Conservation (phyloP, 805 yeast genomes). For the Komagataella populi region DNA sequence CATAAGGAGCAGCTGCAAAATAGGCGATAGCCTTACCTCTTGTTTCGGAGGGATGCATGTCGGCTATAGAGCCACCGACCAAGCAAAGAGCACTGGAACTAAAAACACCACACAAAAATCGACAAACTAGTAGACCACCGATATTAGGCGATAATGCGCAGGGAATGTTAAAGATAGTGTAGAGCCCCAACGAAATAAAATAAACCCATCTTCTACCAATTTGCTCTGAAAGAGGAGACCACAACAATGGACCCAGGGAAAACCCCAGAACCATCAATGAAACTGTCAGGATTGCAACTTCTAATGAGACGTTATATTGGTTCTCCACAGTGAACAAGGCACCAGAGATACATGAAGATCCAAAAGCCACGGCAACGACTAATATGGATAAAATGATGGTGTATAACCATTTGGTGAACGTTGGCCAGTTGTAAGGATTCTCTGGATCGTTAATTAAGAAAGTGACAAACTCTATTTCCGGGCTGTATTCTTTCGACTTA, state of each 20-base stretch:
- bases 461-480: conserved; percentile 75
- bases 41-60: conserved; percentile 67
- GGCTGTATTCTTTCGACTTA: conserved; percentile 28
- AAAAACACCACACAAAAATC: conserved; percentile 82
- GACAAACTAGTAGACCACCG: conserved; percentile 66
- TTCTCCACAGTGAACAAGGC: conserved; percentile 59
- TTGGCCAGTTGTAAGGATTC: conserved; percentile 81
- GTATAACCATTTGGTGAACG: conserved; percentile 41
- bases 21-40: conserved; percentile 86
- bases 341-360: conserved; percentile 84
- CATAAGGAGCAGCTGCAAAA: conserved; percentile 85
- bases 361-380: conserved; percentile 86
- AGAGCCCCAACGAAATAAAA: conserved; percentile 58
- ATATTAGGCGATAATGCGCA: conserved; percentile 77
- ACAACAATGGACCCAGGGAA: conserved; percentile 72
- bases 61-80: conserved; percentile 88
- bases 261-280: conserved; percentile 87
- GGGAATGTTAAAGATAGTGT: conserved; percentile 73
- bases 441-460: conserved; percentile 70
- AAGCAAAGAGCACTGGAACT: conserved; percentile 71
- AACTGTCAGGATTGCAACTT: conserved; percentile 69
- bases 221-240: conserved; percentile 84
- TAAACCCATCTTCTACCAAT: conserved; percentile 81
- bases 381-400: conserved; percentile 56
- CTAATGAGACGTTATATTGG: conserved; percentile 55